These are phyloP conservation scores for Calonectria fujianensis DNA, from an alignment of 2,329 filamentous ascomycete genomes.

Conservation along the genomic window DNA sequence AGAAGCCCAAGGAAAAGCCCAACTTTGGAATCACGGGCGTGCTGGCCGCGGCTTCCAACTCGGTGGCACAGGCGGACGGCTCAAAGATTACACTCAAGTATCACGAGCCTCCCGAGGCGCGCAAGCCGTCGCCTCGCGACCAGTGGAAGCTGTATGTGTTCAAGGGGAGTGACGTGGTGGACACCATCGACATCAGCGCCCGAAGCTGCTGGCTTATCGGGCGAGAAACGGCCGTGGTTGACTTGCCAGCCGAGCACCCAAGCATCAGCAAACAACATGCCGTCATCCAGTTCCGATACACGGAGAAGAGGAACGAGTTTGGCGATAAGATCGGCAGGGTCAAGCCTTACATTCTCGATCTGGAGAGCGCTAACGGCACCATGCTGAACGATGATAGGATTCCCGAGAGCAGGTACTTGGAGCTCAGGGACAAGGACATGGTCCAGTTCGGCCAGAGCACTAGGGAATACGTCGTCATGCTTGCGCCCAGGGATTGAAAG, in stretches of 20 bases:
- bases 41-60: slow-evolving; percentile 91
- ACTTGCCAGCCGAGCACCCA: slow-evolving; percentile 90
- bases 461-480: slow-evolving; percentile 96
- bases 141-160: slow-evolving; percentile 95
- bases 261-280: slow-evolving; percentile 97
- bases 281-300: slow-evolving; percentile 92
- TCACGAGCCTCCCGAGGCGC: slow-evolving; percentile 93
- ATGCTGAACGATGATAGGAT: slow-evolving; percentile 84
- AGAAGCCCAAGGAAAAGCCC: slow-evolving; percentile 86
- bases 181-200: slow-evolving; percentile 84
- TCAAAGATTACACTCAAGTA: slow-evolving; percentile 92
- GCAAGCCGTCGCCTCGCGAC: slow-evolving; percentile 87
- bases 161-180: slow-evolving; percentile 86
- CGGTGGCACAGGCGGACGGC: slow-evolving; percentile 81
- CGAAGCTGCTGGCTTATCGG: slow-evolving; percentile 95
- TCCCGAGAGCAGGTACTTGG: slow-evolving; percentile 86
- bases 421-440: slow-evolving; percentile 92
- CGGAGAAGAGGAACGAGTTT: slow-evolving; percentile 88
- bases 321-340: slow-evolving; percentile 88
- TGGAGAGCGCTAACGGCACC: slow-evolving; percentile 96
- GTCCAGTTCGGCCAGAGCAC: slow-evolving; percentile 91
- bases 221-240: slow-evolving; percentile 85
- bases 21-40: slow-evolving; percentile 89
- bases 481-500: slow-evolving; percentile 71
- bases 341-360: slow-evolving; percentile 92